Conservation (phyloP, 78 protist species). For the slime mould (Dictyostelium discoideum) region dicty_2.7 NC_007090.3:3232501-3233000, state of each 20-base stretch:
- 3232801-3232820: neutral
- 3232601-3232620: conserved; percentile 22
- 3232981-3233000: neutral
- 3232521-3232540: conserved; percentile 6
- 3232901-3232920: neutral
- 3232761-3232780: neutral
- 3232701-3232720: neutral
- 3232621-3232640: neutral
- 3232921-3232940: neutral
- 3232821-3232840: neutral
- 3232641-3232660: neutral
- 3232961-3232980: conserved; percentile 7
- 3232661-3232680: conserved; percentile 2
- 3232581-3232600: conserved; percentile 17
- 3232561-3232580: conserved; percentile 4
- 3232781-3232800: neutral
- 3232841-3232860: neutral
- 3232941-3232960: neutral
- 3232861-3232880: neutral
- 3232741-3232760: neutral
- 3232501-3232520: conserved; percentile 26
- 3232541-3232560: neutral
- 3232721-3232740: neutral
- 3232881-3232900: neutral
- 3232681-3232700: neutral